Evolutionary conservation across 805 yeast species (phyloP), one percentile per base, ranked within the genome.

Genomic region (Clavispora carvajalis): DNA sequence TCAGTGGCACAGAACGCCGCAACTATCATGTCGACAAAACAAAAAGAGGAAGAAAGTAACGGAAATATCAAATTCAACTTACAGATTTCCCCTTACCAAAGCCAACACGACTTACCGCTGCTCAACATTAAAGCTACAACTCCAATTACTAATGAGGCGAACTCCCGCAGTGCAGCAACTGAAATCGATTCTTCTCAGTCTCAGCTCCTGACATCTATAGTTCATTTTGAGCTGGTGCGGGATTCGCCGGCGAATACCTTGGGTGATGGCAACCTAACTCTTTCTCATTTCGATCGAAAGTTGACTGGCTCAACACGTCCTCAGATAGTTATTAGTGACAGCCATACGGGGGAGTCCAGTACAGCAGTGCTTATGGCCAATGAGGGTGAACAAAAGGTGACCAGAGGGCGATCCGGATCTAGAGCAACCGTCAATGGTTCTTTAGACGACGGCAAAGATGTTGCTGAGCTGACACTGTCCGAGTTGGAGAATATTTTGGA

Each of bases 1-100:
- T 61, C 67, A 13, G 74, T 72, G 10, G 79, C 79, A 5, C 77
- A 71, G 44, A 69, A 60, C 39, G 77, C 76, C 2, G 73, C 73
- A 2, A 55, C 53, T 26, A 51, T 49, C 40, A 53, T 55, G 23
- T 39, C 9, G 13, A 5, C 22, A 18, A 36, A 17, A 7, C 9
- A 16, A n/a, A 17, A 22, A n/a, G 36, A 33, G 8, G 36, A 33
- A 3, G 36, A 22, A 2, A 15, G 12, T 6, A 7, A 15, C 6
- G 5, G 8, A 9, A 26, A 26, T 5, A 18, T 16, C 19, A 16
- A 28, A 16, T 28, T 28, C 31, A 28, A 28, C 31, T 28, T 28
- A 19, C 19, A 28, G 11, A 28, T 28, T 13, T 28, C 31, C 7
- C 31, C 31, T 7, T 28, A 28, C 19, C 31, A 28, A 6, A 28